phyloP scores from a whole-genome alignment of 1,284 basidiomycete genomes.

The Cryptococcus jaspeensis region DNA sequence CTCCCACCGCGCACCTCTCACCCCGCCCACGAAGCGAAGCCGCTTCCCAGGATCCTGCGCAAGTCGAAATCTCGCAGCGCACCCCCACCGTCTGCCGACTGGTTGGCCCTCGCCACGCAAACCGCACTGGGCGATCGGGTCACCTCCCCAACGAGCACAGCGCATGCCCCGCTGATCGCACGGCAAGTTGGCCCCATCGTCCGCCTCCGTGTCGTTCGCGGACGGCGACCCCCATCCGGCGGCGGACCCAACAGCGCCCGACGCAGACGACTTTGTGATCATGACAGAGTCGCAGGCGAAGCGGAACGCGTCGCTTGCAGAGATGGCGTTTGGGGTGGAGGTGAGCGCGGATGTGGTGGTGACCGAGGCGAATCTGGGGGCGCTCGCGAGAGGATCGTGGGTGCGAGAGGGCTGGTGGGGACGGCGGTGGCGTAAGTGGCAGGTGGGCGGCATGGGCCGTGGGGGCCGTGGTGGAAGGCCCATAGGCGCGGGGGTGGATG shows the following conservation, averaged over 20 bases:
- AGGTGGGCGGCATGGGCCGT: no score
- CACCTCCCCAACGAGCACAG: no score
- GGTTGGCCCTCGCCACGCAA: background rate
- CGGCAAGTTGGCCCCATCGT: background rate
- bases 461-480: background rate
- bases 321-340: slow-evolving; percentile 81
- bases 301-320: slow-evolving; percentile 74
- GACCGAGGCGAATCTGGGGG: slow-evolving; percentile 84
- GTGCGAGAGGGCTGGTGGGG: slow-evolving; percentile 62
- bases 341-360: slow-evolving; percentile 85
- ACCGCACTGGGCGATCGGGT: background rate
- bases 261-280: slow-evolving; percentile 90
- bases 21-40: background rate
- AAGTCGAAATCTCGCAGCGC: background rate
- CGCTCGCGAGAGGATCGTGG: slow-evolving; percentile 76
- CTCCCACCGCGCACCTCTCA: no score
- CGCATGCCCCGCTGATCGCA: no score
- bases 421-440: background rate
- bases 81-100: background rate
- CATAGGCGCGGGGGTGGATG: no score
- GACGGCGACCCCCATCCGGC: slow-evolving; percentile 21
- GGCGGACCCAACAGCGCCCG: slow-evolving; percentile 49
- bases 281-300: slow-evolving; percentile 87
- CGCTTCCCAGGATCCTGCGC: background rate
- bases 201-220: background rate